These are phyloP conservation scores for Aspergillus phoenicis DNA, from an alignment of 2,329 filamentous ascomycete genomes.

Conservation along the genomic window DNA sequence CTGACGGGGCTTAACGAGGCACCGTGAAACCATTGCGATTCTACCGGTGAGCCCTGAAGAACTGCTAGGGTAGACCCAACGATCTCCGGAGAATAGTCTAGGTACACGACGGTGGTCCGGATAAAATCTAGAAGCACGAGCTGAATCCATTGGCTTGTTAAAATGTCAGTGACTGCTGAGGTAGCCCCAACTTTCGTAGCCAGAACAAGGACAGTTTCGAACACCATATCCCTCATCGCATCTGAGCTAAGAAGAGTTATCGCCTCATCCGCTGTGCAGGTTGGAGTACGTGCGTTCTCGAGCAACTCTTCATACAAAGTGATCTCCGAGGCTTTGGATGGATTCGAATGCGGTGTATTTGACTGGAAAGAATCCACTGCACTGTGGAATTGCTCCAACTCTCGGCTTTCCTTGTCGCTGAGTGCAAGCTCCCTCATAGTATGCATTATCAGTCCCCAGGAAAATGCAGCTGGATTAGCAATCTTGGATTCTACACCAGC, in stretches of 20 bases:
- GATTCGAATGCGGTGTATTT: slow-evolving; percentile 36
- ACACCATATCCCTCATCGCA: slow-evolving; percentile 51
- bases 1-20: slow-evolving; percentile 24
- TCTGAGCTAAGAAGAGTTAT: slow-evolving; percentile 51
- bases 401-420: slow-evolving; percentile 59
- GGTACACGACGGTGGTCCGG: slow-evolving; percentile 64
- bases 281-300: slow-evolving; percentile 46
- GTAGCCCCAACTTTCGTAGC: slow-evolving; percentile 48
- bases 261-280: slow-evolving; percentile 48
- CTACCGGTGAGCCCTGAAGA: slow-evolving; percentile 51
- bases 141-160: slow-evolving; percentile 66
- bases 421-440: slow-evolving; percentile 67
- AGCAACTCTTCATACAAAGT: slow-evolving; percentile 53
- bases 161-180: slow-evolving; percentile 53
- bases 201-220: slow-evolving; percentile 51
- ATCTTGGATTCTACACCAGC: slow-evolving; percentile 60
- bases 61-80: slow-evolving; percentile 67
- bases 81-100: slow-evolving; percentile 74
- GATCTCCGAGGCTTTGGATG: slow-evolving; percentile 36
- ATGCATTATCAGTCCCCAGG: slow-evolving; percentile 78
- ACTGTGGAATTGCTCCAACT: slow-evolving; percentile 46
- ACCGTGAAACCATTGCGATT: slow-evolving; percentile 23
- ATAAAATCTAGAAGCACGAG: slow-evolving; percentile 70
- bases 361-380: slow-evolving; percentile 45
- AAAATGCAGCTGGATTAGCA: slow-evolving; percentile 73